Evolutionary conservation across 768 basidiomycete genomes (phyloP).

Genomic region (Kwoniella bestiolae): DNA sequence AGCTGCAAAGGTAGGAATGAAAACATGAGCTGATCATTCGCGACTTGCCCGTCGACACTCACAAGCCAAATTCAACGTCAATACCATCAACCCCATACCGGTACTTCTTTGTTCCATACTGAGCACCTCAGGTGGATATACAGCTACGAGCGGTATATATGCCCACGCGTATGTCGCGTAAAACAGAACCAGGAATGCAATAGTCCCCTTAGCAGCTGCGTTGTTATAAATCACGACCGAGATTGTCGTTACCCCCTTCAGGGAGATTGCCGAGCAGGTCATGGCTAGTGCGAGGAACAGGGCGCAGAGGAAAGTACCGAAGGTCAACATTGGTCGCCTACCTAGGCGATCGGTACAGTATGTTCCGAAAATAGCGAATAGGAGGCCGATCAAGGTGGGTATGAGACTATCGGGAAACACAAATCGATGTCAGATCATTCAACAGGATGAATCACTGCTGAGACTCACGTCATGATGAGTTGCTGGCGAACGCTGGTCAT

Average conservation of each 20-base stretch:
- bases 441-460: not conserved
- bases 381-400: constrained; percentile 29
- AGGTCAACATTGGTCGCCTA: constrained; percentile 32
- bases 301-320: constrained; percentile 31
- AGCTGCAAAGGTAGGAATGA: no score
- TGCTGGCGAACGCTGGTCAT: constrained; percentile 27
- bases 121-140: constrained; percentile 39
- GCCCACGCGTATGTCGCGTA: constrained; percentile 32
- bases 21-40: no score
- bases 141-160: constrained; percentile 35
- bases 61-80: constrained; percentile 33
- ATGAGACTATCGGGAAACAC: constrained; percentile 20
- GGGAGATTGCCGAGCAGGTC: constrained; percentile 29
- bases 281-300: constrained; percentile 30
- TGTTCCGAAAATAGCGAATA: constrained; percentile 30
- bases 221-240: constrained; percentile 12
- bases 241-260: constrained; percentile 6
- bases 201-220: constrained; percentile 29
- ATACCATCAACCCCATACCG: constrained; percentile 37
- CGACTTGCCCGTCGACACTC: no score
- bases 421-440: not conserved
- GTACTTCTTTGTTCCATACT: constrained; percentile 39
- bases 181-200: constrained; percentile 39
- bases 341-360: constrained; percentile 35
- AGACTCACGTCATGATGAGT: constrained; percentile 45